Percentiles rank a stretch among this genome's conserved stretches.
These are phyloP conservation scores for Penicillium sp. DNA, from an alignment of 2,329 filamentous ascomycete genomes.

Conservation along the genomic window DNA sequence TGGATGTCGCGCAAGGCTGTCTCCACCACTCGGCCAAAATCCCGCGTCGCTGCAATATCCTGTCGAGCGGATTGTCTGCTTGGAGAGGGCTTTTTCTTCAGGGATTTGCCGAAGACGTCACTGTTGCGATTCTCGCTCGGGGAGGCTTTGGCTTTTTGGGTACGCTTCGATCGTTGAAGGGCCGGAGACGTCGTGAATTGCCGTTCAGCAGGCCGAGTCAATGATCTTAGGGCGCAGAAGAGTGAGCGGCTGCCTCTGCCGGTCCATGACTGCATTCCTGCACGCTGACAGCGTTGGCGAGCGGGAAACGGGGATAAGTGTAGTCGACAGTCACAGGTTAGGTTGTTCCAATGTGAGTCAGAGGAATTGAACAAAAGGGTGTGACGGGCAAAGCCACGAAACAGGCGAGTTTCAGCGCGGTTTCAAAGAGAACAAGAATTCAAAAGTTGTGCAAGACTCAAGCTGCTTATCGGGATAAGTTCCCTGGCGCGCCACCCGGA, in stretches of 20 bases:
- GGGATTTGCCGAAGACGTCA: background rate
- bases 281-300: background rate
- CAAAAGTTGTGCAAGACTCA: slow-evolving; percentile 1
- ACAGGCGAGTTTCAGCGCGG: slow-evolving; percentile 2
- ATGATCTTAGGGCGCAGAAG: slow-evolving; percentile 42
- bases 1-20: slow-evolving; percentile 29
- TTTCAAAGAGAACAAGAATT: slow-evolving; percentile 3
- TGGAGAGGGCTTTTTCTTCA: slow-evolving; percentile 1
- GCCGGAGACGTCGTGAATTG: slow-evolving; percentile 34
- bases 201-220: slow-evolving; percentile 30
- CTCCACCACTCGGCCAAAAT: slow-evolving; percentile 33
- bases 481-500: slow-evolving; percentile 22
- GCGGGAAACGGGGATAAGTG: background rate
- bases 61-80: slow-evolving; percentile 8
- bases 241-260: slow-evolving; percentile 42
- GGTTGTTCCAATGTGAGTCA: background rate
- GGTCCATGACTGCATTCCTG: slow-evolving; percentile 46
- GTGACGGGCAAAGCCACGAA: background rate
- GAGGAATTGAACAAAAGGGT: background rate
- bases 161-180: slow-evolving; percentile 27
- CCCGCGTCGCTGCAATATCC: slow-evolving; percentile 19
- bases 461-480: slow-evolving; percentile 25
- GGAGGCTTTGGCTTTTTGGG: slow-evolving; percentile 1
- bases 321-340: background rate
- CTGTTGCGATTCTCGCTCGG: slow-evolving; percentile 9